A percentile compares a stretch with the other conserved stretches of the same genome.
These are phyloP conservation scores for Echium plantagineum DNA, from an alignment of 257 asterid genomes.

Conservation along the genomic window DNA sequence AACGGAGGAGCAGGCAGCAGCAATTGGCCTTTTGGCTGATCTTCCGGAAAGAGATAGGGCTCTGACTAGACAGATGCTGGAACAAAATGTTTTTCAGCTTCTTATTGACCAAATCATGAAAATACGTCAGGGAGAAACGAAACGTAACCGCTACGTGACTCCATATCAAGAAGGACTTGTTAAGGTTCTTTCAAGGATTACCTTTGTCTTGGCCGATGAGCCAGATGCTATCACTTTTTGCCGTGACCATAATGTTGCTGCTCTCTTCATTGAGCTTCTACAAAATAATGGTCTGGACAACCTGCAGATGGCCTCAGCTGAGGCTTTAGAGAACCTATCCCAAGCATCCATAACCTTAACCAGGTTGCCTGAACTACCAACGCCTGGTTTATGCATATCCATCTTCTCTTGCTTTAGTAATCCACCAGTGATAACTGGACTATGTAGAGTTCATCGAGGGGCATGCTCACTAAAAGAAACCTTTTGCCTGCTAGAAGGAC, in stretches of 20 bases:
- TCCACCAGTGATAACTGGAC: conserved; percentile 45
- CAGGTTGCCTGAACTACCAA: conserved; percentile 48
- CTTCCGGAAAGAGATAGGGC: conserved; percentile 81
- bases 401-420: conserved; percentile 68
- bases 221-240: conserved; percentile 50
- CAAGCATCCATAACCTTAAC: conserved; percentile 65
- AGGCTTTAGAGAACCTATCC: conserved; percentile 83
- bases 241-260: conserved; percentile 47
- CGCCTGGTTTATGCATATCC: conserved; percentile 47
- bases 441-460: conserved; percentile 66
- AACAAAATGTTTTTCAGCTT: conserved; percentile 58
- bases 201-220: conserved; percentile 50
- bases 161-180: conserved; percentile 91
- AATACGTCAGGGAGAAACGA: conserved; percentile 66
- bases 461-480: conserved; percentile 63
- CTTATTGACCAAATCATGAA: conserved; percentile 42
- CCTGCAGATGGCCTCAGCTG: conserved; percentile 83
- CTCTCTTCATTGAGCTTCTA: conserved; percentile 65
- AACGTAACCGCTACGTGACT: conserved; percentile 69
- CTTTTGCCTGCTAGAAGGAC: conserved; percentile 77
- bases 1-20: conserved; percentile 90
- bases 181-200: conserved; percentile 72
- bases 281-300: conserved; percentile 83
- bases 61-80: conserved; percentile 63
- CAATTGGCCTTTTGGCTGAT: conserved; percentile 69